Evolutionary conservation across 2,329 filamentous ascomycete genomes (phyloP), one percentile per base, ranked within the genome.

Genomic region (Fusarium proliferatum): DNA sequence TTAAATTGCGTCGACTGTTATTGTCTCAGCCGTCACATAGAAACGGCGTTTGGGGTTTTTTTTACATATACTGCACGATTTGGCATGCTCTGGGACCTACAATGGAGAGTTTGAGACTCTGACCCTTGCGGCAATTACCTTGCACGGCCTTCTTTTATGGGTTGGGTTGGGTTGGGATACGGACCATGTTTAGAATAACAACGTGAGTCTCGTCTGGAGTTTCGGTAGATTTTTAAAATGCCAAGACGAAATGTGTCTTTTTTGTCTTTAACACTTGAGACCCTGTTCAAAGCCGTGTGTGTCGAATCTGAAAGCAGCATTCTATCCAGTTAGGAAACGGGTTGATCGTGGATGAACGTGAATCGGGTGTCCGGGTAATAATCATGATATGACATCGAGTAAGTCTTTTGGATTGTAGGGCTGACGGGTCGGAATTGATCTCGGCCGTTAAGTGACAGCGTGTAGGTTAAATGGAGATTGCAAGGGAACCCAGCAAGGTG

Each of bases 151-250:
- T 30, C 38, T 45, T 33, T 23, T n/a, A 11, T 42, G 43, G 23
- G 4, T 65, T 33, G 30, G 36, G 33, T 9, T 33, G 30, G 41
- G 33, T 9, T 43, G 46, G 59, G 67, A 39, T 53, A 26, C 51
- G 36, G 52, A 43, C 52, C 41, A 53, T 43, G 41, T 42, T 49
- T 69, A 59, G 52, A 70, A 38, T 39, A 48, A 67, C 42, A 65
- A 33, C 52, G 57, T 69, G 67, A 21, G 67, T 65, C 65, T 59
- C 41, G 60, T 64, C 39, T 23, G 67, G 67, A 48, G 66, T 69
- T 70, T 59, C 30, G 51, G 66, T 53, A 60, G 59, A 65, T 46
- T 17, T 52, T 51, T 30, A 34, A 45, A 39, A 70, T 41, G 38
- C 39, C 10, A 36, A 36, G 23, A 45, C 26, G 65, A 49, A 38